Evolutionary conservation across 1,139 yeast species (phyloP).

Genomic region (Scheffersomyces stambukii): DNA sequence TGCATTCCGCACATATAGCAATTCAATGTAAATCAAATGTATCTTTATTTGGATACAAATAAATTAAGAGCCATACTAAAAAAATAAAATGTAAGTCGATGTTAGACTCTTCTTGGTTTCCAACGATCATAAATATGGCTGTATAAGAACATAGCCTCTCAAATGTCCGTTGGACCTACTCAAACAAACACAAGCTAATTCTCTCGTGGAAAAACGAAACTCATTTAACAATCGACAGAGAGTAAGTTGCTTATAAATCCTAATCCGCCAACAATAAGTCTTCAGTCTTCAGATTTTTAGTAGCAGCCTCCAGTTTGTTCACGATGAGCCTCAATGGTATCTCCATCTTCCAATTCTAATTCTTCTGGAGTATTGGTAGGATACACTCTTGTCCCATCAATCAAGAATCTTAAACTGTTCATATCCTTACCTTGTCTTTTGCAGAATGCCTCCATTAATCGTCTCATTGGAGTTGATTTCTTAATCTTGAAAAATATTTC

Average conservation of each 20-base stretch:
- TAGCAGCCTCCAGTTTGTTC: slow-evolving; percentile 72
- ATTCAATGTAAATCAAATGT: no score
- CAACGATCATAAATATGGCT: no score
- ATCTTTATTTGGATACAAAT: no score
- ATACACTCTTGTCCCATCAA: slow-evolving; percentile 87
- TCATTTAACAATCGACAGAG: not conserved
- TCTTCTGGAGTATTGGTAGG: slow-evolving; percentile 91
- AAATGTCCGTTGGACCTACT: not conserved
- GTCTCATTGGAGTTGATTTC: slow-evolving; percentile 85
- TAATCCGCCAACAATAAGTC: no score
- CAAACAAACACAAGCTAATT: not conserved
- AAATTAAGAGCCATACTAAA: no score
- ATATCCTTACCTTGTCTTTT: slow-evolving; percentile 93
- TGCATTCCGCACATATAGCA: no score
- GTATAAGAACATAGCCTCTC: no score
- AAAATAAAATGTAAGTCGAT: no score
- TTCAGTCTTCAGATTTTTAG: not conserved
- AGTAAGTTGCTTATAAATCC: not conserved
- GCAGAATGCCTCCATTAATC: slow-evolving; percentile 97
- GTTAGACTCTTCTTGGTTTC: no score
- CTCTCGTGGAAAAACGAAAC: not conserved
- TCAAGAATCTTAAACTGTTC: slow-evolving; percentile 78
- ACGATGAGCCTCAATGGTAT: slow-evolving; percentile 96
- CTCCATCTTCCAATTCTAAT: slow-evolving; percentile 91
- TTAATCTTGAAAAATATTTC: slow-evolving; percentile 96